A percentile compares a stretch with the other conserved stretches of the same genome.
Evolutionary conservation across 2,329 filamentous ascomycete species (phyloP).

Genomic region (Neonectria faginata): DNA sequence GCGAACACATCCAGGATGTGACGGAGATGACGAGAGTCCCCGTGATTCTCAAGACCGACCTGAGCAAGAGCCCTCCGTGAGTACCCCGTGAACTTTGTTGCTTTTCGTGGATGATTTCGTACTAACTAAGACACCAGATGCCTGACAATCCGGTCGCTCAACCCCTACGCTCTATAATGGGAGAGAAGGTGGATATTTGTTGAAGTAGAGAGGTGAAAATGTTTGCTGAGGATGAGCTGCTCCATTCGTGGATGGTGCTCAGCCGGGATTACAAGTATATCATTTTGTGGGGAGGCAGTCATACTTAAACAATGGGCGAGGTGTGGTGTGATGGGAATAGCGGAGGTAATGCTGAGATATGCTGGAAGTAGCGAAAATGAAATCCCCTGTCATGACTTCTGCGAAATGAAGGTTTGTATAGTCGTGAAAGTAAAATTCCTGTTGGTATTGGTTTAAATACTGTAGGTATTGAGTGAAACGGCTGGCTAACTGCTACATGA

Average conservation of each 20-base stretch:
- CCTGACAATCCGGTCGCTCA: constrained; percentile 84
- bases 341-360: constrained; percentile 29
- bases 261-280: constrained; percentile 24
- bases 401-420: not conserved
- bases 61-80: constrained; percentile 99
- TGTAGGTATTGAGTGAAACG: too few species aligned
- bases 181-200: constrained; percentile 30
- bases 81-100: constrained; percentile 58
- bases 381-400: constrained; percentile 10
- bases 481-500: not conserved
- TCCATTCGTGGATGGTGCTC: constrained; percentile 1
- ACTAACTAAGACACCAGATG: constrained; percentile 64
- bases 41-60: constrained; percentile 98
- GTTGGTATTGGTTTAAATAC: not conserved
- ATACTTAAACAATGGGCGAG: constrained; percentile 10
- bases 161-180: constrained; percentile 76
- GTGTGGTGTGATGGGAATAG: constrained; percentile 7
- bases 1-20: constrained; percentile 98
- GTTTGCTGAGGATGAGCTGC: constrained; percentile 21
- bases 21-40: constrained; percentile 97
- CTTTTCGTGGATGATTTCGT: not conserved
- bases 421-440: not conserved
- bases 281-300: constrained; percentile 18
- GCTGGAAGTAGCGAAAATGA: constrained; percentile 31
- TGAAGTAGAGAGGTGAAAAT: constrained; percentile 23